Evolutionary conservation across 305 asterid species (phyloP), one percentile per base, ranked within the genome.

Genomic region (Fraxinus platypoda): DNA sequence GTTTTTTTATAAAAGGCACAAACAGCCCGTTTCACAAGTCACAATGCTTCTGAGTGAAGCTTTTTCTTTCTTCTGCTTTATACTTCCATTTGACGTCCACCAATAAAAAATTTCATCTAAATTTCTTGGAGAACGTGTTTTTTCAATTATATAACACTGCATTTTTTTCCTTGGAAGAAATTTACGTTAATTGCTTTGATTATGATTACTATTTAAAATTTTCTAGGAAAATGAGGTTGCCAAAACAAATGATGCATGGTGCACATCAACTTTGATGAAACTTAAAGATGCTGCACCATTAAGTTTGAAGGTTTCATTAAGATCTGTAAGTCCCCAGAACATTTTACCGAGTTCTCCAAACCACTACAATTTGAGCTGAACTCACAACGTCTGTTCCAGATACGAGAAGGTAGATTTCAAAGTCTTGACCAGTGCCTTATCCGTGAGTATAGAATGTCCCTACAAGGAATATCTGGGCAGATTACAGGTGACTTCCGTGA

Each of bases 221-320:
- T 68, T 83, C 17, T 84, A 94, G 98, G 92, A 93, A 90, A 88
- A 82, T 54, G 98, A 94, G 89, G 95, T 93, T 74, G 91, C 91
- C 75, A 91, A 81, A 89, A 91, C 94, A 75, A 89, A 92, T 6
- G 95, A 95, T 74, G 76, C 82, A 4, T 95, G 97, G 95, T 92
- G 94, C 74, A 62, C 46, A 49, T 90, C 93, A 72, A 88, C 97
- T 59, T 81, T 94, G 87, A 86, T 82, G 87, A 95, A 90, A 85
- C 97, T 95, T 54, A 89, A 90, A 82, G 90, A 93, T 81, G 89
- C 93, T 19, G 88, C 99, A 12, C 98, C 97, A 49, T 85, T 94
- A 87, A 95, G 99, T 90, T 90, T 94, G 94, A 94, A 95, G 88
- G 99, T 95, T 84, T 83, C 99, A 28, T 85, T 95, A 85, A 92